Evolutionary conservation across 257 asterid species (phyloP).

Genomic region (Solanum gracilifrons): DNA sequence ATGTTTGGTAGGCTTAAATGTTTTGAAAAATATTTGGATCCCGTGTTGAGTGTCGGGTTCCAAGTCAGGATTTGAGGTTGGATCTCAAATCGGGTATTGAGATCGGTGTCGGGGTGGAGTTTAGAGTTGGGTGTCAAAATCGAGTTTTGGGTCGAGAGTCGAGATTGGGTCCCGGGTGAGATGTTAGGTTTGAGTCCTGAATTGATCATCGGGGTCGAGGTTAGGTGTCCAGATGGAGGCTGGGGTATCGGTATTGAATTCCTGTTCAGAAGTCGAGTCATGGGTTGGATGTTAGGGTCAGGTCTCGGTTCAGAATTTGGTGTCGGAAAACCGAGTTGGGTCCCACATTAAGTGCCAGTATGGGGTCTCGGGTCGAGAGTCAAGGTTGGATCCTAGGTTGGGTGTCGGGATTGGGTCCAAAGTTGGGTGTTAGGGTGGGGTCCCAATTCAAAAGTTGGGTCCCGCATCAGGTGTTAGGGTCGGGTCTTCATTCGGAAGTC

Average conservation of each 20-base stretch:
- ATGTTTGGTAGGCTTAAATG: too few species aligned
- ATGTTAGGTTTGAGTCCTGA: not conserved
- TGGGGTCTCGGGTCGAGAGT: not conserved
- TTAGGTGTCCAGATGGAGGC: not conserved
- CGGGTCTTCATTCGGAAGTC: not conserved
- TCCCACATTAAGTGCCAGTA: not conserved
- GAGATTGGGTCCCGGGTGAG: not conserved
- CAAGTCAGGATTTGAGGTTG: not conserved
- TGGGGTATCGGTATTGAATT: not conserved
- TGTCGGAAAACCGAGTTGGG: fast-evolving
- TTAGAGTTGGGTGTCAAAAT: not conserved
- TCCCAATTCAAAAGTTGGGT: not conserved
- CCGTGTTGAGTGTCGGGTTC: not conserved
- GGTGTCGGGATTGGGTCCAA: not conserved
- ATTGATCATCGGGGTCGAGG: not conserved
- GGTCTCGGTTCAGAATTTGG: not conserved
- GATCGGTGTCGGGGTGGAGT: not conserved
- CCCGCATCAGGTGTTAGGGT: not conserved
- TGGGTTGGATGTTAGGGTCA: too few species aligned
- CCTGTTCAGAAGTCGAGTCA: too few species aligned
- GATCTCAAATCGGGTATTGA: not conserved
- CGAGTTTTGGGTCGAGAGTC: not conserved
- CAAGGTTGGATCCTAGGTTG: not conserved
- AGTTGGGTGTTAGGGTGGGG: not conserved
- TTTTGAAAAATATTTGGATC: too few species aligned